Conservation (phyloP, 148 eudicot genomes). For the Polygonum aviculare region DNA sequence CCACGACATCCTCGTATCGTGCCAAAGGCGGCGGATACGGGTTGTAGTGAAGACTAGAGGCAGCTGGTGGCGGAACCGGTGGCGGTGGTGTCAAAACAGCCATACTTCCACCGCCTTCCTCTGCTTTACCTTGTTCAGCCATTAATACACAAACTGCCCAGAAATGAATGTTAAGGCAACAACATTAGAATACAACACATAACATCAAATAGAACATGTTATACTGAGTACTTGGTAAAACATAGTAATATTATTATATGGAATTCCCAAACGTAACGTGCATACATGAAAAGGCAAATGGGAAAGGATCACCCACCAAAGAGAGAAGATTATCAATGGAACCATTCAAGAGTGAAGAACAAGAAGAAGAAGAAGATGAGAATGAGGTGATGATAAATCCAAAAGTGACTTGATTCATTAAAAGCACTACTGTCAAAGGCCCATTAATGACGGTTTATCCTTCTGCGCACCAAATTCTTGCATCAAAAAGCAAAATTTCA, state of each 20-base stretch:
- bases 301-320: neutral
- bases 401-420: neutral
- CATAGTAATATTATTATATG: neutral
- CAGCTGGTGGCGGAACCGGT: constrained; percentile 20
- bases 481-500: neutral
- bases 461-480: neutral
- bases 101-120: neutral
- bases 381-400: neutral
- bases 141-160: neutral
- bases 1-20: constrained; percentile 57
- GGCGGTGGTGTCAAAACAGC: constrained; percentile 13
- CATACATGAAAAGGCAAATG: neutral
- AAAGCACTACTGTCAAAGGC: neutral
- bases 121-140: neutral
- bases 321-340: neutral
- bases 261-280: neutral
- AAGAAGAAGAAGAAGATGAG: neutral
- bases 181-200: neutral
- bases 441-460: neutral
- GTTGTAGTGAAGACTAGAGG: constrained; percentile 20
- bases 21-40: constrained; percentile 64
- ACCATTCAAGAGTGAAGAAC: neutral
- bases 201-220: neutral
- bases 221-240: neutral
- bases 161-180: neutral